Evolutionary conservation across 768 basidiomycete species (phyloP).

Genomic region (Rhodotorula sphaerocarpa): DNA sequence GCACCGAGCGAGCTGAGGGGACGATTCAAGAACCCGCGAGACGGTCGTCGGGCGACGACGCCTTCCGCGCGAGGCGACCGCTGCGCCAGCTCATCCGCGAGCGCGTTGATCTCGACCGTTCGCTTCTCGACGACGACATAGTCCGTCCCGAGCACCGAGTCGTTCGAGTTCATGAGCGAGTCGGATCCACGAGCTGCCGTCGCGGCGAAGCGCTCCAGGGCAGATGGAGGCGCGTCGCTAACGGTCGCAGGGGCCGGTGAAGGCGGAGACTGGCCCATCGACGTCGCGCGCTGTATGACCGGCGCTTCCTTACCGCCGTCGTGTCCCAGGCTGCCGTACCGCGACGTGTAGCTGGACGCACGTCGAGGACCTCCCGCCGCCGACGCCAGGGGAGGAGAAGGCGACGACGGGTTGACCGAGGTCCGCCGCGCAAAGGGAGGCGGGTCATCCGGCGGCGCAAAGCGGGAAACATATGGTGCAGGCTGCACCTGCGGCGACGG

Average conservation of each 20-base stretch:
- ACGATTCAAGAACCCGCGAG: slow-evolving; percentile 36
- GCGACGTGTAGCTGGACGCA: not conserved
- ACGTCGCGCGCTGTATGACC: no score
- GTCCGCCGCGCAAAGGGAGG: slow-evolving; percentile 2
- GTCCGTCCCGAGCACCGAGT: slow-evolving; percentile 52
- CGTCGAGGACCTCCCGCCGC: not conserved
- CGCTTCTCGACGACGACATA: slow-evolving; percentile 91
- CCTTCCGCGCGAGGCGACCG: slow-evolving; percentile 40
- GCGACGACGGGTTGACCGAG: not conserved
- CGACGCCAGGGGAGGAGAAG: slow-evolving; percentile 13
- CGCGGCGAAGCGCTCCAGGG: slow-evolving; percentile 19
- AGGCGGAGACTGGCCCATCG: no score
- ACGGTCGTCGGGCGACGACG: slow-evolving; percentile 42
- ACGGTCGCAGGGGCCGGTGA: no score
- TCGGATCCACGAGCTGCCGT: slow-evolving; percentile 35
- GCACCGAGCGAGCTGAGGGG: slow-evolving; percentile 39
- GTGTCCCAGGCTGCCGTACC: not conserved
- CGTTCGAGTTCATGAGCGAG: slow-evolving; percentile 43
- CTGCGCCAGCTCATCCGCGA: slow-evolving; percentile 61
- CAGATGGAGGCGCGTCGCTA: slow-evolving; percentile 23
- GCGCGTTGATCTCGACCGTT: slow-evolving; percentile 82
- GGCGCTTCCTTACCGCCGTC: no score
- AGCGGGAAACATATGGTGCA: not conserved
- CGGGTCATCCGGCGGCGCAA: not conserved
- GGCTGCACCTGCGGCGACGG: not conserved